phyloP scores from a whole-genome alignment of 495 filamentous ascomycete species.

The Talaromyces wortmannii region DNA sequence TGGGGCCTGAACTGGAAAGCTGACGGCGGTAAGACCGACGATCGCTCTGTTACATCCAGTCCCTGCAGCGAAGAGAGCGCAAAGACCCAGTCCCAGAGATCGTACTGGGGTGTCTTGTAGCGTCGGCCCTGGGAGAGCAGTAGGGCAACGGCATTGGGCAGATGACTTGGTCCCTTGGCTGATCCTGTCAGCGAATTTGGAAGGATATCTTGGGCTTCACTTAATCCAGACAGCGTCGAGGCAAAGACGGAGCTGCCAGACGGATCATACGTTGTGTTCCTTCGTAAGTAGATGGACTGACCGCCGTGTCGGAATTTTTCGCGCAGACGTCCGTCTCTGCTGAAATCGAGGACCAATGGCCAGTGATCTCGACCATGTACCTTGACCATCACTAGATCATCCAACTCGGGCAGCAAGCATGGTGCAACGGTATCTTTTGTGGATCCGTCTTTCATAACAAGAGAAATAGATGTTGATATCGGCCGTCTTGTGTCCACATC shows the following conservation, averaged over 20 bases:
- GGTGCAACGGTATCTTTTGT: slow-evolving; percentile 50
- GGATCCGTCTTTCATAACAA: slow-evolving; percentile 44
- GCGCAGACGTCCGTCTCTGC: slow-evolving; percentile 51
- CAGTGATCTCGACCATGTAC: slow-evolving; percentile 72
- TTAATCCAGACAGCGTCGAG: slow-evolving; percentile 53
- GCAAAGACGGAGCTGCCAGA: slow-evolving; percentile 65
- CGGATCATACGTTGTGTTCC: slow-evolving; percentile 62
- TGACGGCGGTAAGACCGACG: slow-evolving; percentile 61
- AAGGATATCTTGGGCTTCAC: slow-evolving; percentile 33
- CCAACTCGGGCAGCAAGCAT: slow-evolving; percentile 77
- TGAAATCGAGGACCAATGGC: slow-evolving; percentile 78
- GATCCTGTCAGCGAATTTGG: slow-evolving; percentile 9
- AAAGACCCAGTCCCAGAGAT: slow-evolving; percentile 73
- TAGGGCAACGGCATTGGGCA: slow-evolving; percentile 3
- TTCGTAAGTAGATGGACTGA: slow-evolving; percentile 74
- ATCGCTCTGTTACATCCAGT: slow-evolving; percentile 71
- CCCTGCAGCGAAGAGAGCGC: slow-evolving; percentile 50
- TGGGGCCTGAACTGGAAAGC: slow-evolving; percentile 19
- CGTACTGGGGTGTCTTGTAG: slow-evolving; percentile 19
- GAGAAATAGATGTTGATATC: slow-evolving; percentile 61
- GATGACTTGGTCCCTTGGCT: background rate
- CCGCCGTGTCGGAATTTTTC: slow-evolving; percentile 60
- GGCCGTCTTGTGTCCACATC: slow-evolving; percentile 79
- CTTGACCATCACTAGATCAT: slow-evolving; percentile 56
- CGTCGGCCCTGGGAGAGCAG: slow-evolving; percentile 16